Base-by-base conservation (phyloP, 2,329 filamentous ascomycete species). In the Pleoardoris graminearum region DNA sequence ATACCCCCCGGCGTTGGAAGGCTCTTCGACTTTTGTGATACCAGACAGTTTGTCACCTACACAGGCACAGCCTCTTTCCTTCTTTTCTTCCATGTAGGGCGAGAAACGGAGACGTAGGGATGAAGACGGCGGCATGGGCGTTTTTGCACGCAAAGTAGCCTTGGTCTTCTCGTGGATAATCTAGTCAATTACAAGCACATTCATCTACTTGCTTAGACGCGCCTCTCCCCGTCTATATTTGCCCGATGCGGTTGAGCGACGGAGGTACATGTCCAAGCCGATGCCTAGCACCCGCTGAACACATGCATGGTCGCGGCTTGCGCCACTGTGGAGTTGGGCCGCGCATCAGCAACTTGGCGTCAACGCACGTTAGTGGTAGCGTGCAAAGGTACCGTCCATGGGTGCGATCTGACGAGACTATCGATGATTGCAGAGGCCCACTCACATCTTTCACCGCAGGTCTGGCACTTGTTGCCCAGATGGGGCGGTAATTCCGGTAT, bases 21-120 rank as follows among this genome's bases (percentile, higher is more conserved):
- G 58, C 49, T 51, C 61, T 55, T 62, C 55, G 12, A 49, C 54
- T 62, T 58, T 52, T 62, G 67, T 71, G 70, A 72, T 72, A 72
- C 70, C 70, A 72, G 69, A 71, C 70, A 59, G 58, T 54, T 61
- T 59, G 69, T 71, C 68, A 71, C 61, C 60, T 60, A 67, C 58
- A 67, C 43, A 59, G 64, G 65, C 67, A n/a, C n/a, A n/a, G n/a
- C 59, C 22, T 57, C 58, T 64, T 41, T 32, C 48, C 51, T 60
- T 57, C 25, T 22, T 48, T 55, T 57, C 36, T 54, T 29, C 43
- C 23, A 17, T 17, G 25, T 17, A 46, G 12, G 30, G 30, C 21
- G 17, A 22, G 3, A 45, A n/a, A 47, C 8, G 48, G 14, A 47
- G 44, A 23, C 41, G 50, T n/a, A n/a, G 19, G 37, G 37, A 42